Base-by-base conservation (phyloP, 2,329 filamentous ascomycete species). In the Botrytis hyacinthi region DNA sequence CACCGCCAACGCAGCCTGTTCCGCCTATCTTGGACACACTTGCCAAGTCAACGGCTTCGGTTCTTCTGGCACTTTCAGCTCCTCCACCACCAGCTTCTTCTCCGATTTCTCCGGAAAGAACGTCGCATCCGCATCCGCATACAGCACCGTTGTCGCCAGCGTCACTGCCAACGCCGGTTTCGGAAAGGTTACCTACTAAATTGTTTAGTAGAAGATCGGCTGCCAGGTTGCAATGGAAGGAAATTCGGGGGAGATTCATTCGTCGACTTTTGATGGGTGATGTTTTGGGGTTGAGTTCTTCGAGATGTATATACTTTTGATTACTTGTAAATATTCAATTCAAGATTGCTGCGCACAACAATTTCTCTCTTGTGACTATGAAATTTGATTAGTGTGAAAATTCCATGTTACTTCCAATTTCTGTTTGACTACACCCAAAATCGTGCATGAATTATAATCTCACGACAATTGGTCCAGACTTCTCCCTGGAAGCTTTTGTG, bases 101-200 rank as follows among this genome's bases (percentile, higher is more conserved):
- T 76, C 75, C 26, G 79, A 79, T 73, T 81, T 82, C 32, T 71
- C 70, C 2, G 80, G 80, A 10, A 80, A 82, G 74, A 79, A 76
- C 44, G 71, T 81, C 26, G 74, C 81, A 14, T 75, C 73, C 20
- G 78, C 82, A 59, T 74, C 77, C 37, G 73, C 78, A 26, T 72
- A 67, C 37, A 18, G 46, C 20, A 14, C 20, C 14, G 70, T 67
- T n/a, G 70, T 54, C 29, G 22, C 70, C 29, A 54, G 60, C 9
- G 59, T 72, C 37, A 48, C 20, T 8, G 61, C 48, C 60, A 66
- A 32, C 9, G 59, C 70, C 37, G 59, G 60, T 72, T 65, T n/a
- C n/a, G 70, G 59, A 57, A 51, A 29, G 6, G 32, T 71, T 26
- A 57, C 51, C 51, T 57, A 57, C 51, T 66, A 66, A 51, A 29